Conservation (phyloP, 768 basidiomycete species). For the Pleurotus tuber-regium region DNA sequence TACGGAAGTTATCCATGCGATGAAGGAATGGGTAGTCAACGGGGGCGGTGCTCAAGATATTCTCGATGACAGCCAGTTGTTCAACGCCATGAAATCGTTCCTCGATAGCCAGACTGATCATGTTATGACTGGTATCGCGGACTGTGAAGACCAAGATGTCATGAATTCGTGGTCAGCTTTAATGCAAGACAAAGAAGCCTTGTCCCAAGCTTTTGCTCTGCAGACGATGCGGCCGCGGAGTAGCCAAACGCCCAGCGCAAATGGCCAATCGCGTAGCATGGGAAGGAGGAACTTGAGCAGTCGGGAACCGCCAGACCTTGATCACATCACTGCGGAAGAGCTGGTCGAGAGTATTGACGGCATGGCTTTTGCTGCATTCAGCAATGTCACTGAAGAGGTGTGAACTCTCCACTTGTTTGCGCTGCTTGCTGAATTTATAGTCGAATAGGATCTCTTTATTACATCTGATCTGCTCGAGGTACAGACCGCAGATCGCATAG, state of each 20-base stretch:
- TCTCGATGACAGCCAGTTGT: slow-evolving; percentile 68
- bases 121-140: slow-evolving; percentile 38
- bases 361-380: slow-evolving; percentile 72
- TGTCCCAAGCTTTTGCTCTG: slow-evolving; percentile 45
- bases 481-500: slow-evolving; percentile 74
- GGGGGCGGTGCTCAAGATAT: slow-evolving; percentile 81
- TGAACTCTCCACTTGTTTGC: background rate
- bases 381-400: slow-evolving; percentile 78
- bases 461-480: slow-evolving; percentile 79
- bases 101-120: slow-evolving; percentile 56
- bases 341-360: slow-evolving; percentile 78
- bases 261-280: slow-evolving; percentile 24
- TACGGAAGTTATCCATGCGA: slow-evolving; percentile 59
- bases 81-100: slow-evolving; percentile 56
- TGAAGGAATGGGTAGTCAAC: slow-evolving; percentile 68
- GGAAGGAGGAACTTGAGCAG: slow-evolving; percentile 37
- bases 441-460: slow-evolving; percentile 66
- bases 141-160: slow-evolving; percentile 42
- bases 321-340: slow-evolving; percentile 60
- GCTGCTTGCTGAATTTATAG: slow-evolving; percentile 8
- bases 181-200: slow-evolving; percentile 36
- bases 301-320: slow-evolving; percentile 59
- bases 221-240: slow-evolving; percentile 62
- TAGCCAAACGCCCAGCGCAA: slow-evolving; percentile 18
- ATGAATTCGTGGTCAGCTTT: slow-evolving; percentile 45